These are phyloP conservation scores for Peziza echinospora DNA, from an alignment of 495 filamentous ascomycete species.

Conservation along the genomic window DNA sequence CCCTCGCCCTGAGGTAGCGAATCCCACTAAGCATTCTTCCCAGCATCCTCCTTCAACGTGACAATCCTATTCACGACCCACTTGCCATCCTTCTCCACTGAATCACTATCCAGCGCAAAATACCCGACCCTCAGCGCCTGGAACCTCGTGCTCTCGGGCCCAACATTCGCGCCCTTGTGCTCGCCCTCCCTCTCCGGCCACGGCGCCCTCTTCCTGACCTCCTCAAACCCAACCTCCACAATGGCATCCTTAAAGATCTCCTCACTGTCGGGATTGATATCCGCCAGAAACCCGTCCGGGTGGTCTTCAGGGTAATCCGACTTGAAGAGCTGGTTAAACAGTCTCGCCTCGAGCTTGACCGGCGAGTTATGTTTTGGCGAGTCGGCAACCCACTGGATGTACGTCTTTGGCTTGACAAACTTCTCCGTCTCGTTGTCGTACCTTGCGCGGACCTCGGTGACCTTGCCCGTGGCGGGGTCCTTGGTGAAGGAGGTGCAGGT, in stretches of 20 bases:
- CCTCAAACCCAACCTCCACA: slow-evolving; percentile 69
- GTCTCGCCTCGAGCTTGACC: slow-evolving; percentile 53
- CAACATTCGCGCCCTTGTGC: slow-evolving; percentile 31
- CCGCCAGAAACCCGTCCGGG: slow-evolving; percentile 54
- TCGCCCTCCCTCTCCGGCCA: slow-evolving; percentile 64
- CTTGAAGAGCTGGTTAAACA: slow-evolving; percentile 72
- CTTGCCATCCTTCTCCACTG: slow-evolving; percentile 36
- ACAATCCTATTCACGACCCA: slow-evolving; percentile 84
- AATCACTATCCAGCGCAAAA: slow-evolving; percentile 66
- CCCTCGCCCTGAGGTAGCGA: no score
- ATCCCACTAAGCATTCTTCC: slow-evolving; percentile 36
- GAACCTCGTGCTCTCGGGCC: slow-evolving; percentile 62
- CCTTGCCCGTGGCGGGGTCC: slow-evolving; percentile 41
- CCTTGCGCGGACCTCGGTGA: slow-evolving; percentile 46
- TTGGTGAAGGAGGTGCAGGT: slow-evolving; percentile 55
- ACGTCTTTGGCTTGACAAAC: slow-evolving; percentile 60
- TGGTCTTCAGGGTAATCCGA: slow-evolving; percentile 53
- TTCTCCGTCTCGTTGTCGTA: slow-evolving; percentile 36
- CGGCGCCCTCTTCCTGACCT: slow-evolving; percentile 48
- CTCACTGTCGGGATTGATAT: slow-evolving; percentile 73
- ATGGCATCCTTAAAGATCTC: slow-evolving; percentile 53
- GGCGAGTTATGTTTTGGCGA: slow-evolving; percentile 37
- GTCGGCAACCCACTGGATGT: slow-evolving; percentile 74
- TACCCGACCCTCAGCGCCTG: slow-evolving; percentile 84
- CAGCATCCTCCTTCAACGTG: slow-evolving; percentile 70